Conservation (phyloP, 768 basidiomycete genomes). For the Lentinula detonsa region DNA sequence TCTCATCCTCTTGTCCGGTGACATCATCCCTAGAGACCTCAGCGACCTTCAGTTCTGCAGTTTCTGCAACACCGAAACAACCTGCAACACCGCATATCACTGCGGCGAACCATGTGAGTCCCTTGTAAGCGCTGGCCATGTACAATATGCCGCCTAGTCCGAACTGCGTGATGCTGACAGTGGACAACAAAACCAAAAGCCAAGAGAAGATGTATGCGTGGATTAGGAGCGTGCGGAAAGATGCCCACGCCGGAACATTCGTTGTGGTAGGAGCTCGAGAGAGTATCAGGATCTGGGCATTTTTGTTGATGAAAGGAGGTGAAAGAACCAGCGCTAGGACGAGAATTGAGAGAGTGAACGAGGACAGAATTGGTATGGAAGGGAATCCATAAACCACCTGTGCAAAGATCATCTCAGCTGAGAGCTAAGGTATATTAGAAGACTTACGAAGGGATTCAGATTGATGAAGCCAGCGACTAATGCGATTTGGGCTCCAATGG, state of each 20-base stretch:
- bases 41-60: neutral
- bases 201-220: constrained; percentile 56
- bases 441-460: constrained; percentile 64
- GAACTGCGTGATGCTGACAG: constrained; percentile 32
- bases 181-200: constrained; percentile 48
- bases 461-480: constrained; percentile 43
- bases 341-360: constrained; percentile 46
- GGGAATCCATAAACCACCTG: constrained; percentile 60
- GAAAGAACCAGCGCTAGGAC: constrained; percentile 35
- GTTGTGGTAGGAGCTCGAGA: constrained; percentile 20
- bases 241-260: constrained; percentile 24
- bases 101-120: constrained; percentile 34
- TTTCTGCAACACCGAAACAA: constrained; percentile 12
- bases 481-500: constrained; percentile 37
- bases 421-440: neutral
- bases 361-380: constrained; percentile 43
- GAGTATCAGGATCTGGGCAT: constrained; percentile 16
- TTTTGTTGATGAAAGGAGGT: constrained; percentile 24
- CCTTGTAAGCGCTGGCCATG: constrained; percentile 51
- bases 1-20: constrained; percentile 9
- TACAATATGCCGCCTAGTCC: constrained; percentile 47
- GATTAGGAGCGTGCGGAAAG: constrained; percentile 45
- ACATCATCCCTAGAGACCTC: neutral
- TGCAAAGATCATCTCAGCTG: neutral
- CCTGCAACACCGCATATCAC: constrained; percentile 31